Percentiles rank a stretch among this genome's conserved stretches.
Conservation (phyloP, 768 basidiomycete species). For the Leccinum obscurum region DNA sequence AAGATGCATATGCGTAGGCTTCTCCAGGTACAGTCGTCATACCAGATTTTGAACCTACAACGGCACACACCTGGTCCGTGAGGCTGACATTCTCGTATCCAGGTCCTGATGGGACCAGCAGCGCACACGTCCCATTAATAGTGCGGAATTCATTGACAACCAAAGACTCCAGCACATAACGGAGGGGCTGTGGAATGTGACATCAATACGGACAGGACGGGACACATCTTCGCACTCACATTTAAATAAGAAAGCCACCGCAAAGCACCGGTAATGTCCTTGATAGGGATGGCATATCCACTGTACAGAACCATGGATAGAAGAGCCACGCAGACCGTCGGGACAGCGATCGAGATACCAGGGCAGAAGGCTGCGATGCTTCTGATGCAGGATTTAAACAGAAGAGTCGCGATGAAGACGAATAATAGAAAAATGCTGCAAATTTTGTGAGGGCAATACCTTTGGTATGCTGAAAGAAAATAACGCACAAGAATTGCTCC, state of each 20-base stretch:
- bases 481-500: conserved; percentile 21
- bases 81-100: conserved; percentile 35
- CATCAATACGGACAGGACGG: conserved; percentile 36
- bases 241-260: conserved; percentile 23
- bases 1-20: conserved; percentile 38
- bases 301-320: conserved; percentile 43
- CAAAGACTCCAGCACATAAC: conserved; percentile 26
- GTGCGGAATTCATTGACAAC: conserved; percentile 53
- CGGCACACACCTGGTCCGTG: conserved; percentile 44
- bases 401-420: conserved; percentile 50
- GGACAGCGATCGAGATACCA: conserved; percentile 49
- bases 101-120: conserved; percentile 34
- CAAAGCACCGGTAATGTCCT: conserved; percentile 11
- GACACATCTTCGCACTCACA: conserved; percentile 35
- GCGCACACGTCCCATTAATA: conserved; percentile 36
- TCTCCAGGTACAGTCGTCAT: conserved; percentile 41
- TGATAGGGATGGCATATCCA: conserved; percentile 38
- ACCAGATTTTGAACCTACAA: conserved; percentile 43
- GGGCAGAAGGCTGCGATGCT: conserved; percentile 55
- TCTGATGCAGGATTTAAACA: conserved; percentile 78
- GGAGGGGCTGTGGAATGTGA: conserved; percentile 28
- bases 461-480: neutral
- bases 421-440: conserved; percentile 58
- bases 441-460: conserved; percentile 28
- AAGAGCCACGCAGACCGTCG: conserved; percentile 33